Percentiles rank a stretch among this genome's conserved stretches.
These are phyloP conservation scores for Pyrenophora graminea DNA, from an alignment of 2,329 filamentous ascomycete species.

Conservation along the genomic window DNA sequence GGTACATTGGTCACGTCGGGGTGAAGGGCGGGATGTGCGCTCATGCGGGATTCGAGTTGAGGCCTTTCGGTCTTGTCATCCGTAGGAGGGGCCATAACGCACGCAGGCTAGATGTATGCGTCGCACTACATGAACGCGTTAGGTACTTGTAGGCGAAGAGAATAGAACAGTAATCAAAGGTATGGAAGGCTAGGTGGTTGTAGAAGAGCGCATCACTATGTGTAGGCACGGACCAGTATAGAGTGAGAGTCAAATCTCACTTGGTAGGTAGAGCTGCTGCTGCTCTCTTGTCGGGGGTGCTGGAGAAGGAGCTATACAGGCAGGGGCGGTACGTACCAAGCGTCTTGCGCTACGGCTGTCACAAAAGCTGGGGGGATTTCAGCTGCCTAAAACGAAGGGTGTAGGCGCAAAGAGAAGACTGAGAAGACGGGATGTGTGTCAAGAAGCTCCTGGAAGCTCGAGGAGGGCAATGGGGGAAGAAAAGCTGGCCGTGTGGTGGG, in stretches of 20 bases:
- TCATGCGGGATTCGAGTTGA: conserved; percentile 31
- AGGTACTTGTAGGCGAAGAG: conserved; percentile 12
- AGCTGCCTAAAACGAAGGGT: conserved; percentile 1
- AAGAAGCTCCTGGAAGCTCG: conserved; percentile 7
- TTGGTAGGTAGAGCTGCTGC: not conserved
- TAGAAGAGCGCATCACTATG: conserved; percentile 4
- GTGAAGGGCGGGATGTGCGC: conserved; percentile 48
- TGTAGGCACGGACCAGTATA: not conserved
- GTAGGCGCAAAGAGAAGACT: not conserved
- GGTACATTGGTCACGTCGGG: conserved; percentile 47
- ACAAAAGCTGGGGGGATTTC: conserved; percentile 4
- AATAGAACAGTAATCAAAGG: conserved; percentile 5
- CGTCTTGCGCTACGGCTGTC: conserved; percentile 8
- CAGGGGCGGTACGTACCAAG: conserved; percentile 4
- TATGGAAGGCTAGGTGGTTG: conserved; percentile 6
- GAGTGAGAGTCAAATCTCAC: conserved; percentile 11
- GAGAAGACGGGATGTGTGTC: conserved; percentile 1
- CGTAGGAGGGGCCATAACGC: conserved; percentile 34
- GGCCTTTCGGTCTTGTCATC: conserved; percentile 21
- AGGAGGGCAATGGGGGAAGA: conserved; percentile 16
- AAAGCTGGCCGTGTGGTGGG: conserved; percentile 21
- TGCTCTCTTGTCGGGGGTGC: not conserved
- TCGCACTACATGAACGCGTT: conserved; percentile 31
- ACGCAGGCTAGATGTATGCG: conserved; percentile 8
- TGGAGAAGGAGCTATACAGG: conserved; percentile 13